These are phyloP conservation scores for Stellera chamaejasme DNA, from an alignment of 345 rosid genomes.

Conservation along the genomic window DNA sequence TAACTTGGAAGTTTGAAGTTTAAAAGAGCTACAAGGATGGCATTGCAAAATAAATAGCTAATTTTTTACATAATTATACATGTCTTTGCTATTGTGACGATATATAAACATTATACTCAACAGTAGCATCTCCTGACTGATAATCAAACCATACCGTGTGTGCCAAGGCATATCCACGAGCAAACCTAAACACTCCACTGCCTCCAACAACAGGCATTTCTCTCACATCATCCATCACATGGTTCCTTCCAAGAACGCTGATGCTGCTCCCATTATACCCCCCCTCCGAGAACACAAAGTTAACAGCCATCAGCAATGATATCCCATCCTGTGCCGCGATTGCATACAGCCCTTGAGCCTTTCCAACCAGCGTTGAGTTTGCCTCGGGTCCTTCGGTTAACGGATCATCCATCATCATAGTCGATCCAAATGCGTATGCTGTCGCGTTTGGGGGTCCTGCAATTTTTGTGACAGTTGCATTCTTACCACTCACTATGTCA, in stretches of 20 bases:
- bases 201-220: slow-evolving; percentile 43
- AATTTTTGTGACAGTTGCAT: slow-evolving; percentile 15
- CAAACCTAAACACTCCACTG: slow-evolving; percentile 32
- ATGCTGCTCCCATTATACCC: slow-evolving; percentile 33
- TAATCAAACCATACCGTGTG: slow-evolving; percentile 18
- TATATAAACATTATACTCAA: slow-evolving; percentile 29
- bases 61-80: too few relatives aligned
- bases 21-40: too few relatives aligned
- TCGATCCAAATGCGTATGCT: slow-evolving; percentile 13
- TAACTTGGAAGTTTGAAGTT: too few relatives aligned
- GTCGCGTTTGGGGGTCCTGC: slow-evolving; percentile 15
- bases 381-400: slow-evolving; percentile 27
- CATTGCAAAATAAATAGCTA: too few relatives aligned
- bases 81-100: slow-evolving; percentile 12
- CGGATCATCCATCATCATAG: slow-evolving; percentile 18
- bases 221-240: slow-evolving; percentile 18
- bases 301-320: slow-evolving; percentile 25
- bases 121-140: slow-evolving; percentile 28
- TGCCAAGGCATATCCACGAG: slow-evolving; percentile 31
- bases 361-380: slow-evolving; percentile 29
- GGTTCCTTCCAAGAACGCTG: slow-evolving; percentile 26
- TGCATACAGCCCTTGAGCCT: slow-evolving; percentile 27
- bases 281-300: slow-evolving; percentile 28
- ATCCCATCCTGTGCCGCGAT: slow-evolving; percentile 19
- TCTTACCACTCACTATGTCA: slow-evolving; percentile 18